A percentile compares a stretch with the other conserved stretches of the same genome.
Evolutionary conservation across 345 rosid genomes (phyloP).

Genomic region (Eucalyptus pauciflora): DNA sequence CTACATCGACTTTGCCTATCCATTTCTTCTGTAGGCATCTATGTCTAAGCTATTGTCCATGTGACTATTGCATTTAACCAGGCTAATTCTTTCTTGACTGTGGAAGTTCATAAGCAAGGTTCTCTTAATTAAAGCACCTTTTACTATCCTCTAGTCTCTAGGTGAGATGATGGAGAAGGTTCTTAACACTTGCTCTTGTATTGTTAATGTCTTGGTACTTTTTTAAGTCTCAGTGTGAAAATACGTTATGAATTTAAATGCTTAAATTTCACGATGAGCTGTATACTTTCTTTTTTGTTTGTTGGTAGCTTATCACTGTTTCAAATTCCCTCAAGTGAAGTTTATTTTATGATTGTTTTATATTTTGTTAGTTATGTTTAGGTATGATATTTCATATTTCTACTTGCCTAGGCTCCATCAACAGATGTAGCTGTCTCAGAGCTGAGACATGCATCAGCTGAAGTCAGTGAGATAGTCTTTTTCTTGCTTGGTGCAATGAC

Average conservation of each 20-base stretch:
- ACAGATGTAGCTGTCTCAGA: constrained; percentile 82
- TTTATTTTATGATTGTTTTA: neutral
- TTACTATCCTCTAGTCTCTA: neutral
- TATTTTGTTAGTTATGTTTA: neutral
- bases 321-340: neutral
- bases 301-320: neutral
- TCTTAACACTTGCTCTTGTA: neutral
- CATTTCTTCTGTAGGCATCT: neutral
- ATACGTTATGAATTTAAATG: neutral
- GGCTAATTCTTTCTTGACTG: neutral
- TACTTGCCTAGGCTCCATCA: constrained; percentile 80
- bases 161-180: neutral
- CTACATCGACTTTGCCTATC: neutral
- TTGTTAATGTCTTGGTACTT: neutral
- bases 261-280: neutral
- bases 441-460: constrained; percentile 81
- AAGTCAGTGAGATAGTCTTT: constrained; percentile 94
- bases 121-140: neutral
- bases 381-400: neutral
- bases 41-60: neutral
- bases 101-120: neutral
- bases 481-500: constrained; percentile 99
- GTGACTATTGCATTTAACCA: neutral
- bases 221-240: neutral
- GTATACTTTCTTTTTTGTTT: neutral